These are phyloP conservation scores for Penicillium hordei DNA, from an alignment of 2,329 filamentous ascomycete species.

Conservation along the genomic window DNA sequence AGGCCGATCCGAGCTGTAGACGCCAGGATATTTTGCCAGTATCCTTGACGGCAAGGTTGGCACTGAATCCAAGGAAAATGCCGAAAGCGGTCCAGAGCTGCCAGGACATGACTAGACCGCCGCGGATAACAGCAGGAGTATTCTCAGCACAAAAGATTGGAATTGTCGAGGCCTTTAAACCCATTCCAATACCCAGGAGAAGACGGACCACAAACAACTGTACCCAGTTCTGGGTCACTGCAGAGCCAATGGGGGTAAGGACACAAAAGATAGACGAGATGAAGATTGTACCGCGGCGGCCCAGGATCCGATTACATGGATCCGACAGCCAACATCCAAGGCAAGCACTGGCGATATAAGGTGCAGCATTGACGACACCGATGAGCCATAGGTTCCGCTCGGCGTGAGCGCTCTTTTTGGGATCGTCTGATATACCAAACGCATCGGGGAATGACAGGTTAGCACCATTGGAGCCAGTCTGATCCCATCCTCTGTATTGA, in stretches of 20 bases:
- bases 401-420: conserved; percentile 32
- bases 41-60: conserved; percentile 64
- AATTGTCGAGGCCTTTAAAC: conserved; percentile 58
- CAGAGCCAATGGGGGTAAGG: conserved; percentile 68
- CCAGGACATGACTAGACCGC: conserved; percentile 58
- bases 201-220: conserved; percentile 58
- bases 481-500: conserved; percentile 32
- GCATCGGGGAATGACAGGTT: conserved; percentile 53
- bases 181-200: conserved; percentile 63
- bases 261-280: conserved; percentile 63
- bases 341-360: conserved; percentile 54
- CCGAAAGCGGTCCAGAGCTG: conserved; percentile 59
- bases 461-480: conserved; percentile 42
- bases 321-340: conserved; percentile 68
- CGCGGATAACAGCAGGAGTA: conserved; percentile 55
- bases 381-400: conserved; percentile 58
- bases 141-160: conserved; percentile 58
- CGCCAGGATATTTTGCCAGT: conserved; percentile 62
- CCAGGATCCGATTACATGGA: conserved; percentile 58
- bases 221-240: conserved; percentile 58
- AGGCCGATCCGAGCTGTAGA: conserved; percentile 63
- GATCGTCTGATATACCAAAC: conserved; percentile 41
- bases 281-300: conserved; percentile 65
- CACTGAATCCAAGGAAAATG: conserved; percentile 66
- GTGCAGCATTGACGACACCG: conserved; percentile 64